A percentile compares a stretch with the other conserved stretches of the same genome.
Conservation (phyloP, 192 early-diverging fungal genomes). For the Umbelopsis sp. region DNA sequence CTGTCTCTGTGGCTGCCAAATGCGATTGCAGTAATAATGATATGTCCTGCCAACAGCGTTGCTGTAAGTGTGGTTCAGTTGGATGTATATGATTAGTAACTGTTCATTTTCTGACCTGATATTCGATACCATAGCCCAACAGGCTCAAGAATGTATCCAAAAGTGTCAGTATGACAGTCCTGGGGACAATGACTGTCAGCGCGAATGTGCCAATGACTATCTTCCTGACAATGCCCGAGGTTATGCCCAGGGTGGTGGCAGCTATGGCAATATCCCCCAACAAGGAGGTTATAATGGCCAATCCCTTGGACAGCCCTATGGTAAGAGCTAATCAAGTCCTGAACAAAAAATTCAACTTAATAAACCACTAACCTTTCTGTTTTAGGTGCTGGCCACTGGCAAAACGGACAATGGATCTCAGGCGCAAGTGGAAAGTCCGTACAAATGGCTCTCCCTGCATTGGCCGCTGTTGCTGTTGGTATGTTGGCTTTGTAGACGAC, state of each 20-base stretch:
- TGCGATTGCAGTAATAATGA: conserved; percentile 4
- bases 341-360: background rate
- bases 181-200: background rate
- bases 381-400: conserved; percentile 7
- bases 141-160: conserved; percentile 10
- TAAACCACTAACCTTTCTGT: background rate
- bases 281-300: background rate
- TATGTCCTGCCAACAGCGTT: background rate
- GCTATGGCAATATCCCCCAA: background rate
- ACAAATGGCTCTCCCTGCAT: background rate
- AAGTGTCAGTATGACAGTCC: background rate
- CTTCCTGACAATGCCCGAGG: background rate
- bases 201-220: background rate
- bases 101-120: background rate
- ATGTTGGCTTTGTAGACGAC: conserved; percentile 4
- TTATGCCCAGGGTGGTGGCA: background rate
- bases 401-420: conserved; percentile 12
- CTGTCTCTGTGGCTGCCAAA: background rate
- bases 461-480: background rate
- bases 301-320: background rate
- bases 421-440: background rate
- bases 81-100: background rate
- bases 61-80: background rate
- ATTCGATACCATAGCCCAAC: background rate
- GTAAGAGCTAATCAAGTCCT: background rate